Evolutionary conservation across 1,139 yeast genomes (phyloP).

Genomic region (Saccharomycopsis phalli): DNA sequence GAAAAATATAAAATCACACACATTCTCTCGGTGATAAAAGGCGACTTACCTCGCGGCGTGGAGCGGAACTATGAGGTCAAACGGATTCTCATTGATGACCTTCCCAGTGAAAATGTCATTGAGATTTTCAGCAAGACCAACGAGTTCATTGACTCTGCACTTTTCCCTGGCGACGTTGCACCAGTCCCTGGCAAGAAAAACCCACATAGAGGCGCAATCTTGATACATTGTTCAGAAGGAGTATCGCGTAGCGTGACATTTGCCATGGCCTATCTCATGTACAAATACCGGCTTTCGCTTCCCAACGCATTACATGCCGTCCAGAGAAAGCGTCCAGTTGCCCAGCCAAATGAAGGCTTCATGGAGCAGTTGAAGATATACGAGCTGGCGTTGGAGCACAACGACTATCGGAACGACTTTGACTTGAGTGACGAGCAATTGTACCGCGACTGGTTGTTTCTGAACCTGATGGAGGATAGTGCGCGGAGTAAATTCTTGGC

Average conservation of each 20-base stretch:
- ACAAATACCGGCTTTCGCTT: slow-evolving; percentile 48
- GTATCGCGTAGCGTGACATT: slow-evolving; percentile 72
- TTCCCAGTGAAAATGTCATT: slow-evolving; percentile 50
- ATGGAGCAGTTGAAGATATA: slow-evolving; percentile 60
- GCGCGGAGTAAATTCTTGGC: slow-evolving; percentile 27
- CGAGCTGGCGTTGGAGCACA: slow-evolving; percentile 30
- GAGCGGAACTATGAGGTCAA: slow-evolving; percentile 42
- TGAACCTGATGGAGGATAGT: slow-evolving; percentile 30
- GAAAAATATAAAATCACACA: slow-evolving; percentile 49
- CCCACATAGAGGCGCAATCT: slow-evolving; percentile 37
- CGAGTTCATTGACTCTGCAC: slow-evolving; percentile 56
- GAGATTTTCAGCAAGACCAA: slow-evolving; percentile 52
- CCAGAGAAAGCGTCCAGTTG: slow-evolving; percentile 45
- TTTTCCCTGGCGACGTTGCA: slow-evolving; percentile 34
- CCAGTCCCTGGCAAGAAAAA: slow-evolving; percentile 28
- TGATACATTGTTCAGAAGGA: slow-evolving; percentile 81
- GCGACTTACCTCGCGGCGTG: slow-evolving; percentile 47
- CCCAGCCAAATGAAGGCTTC: slow-evolving; percentile 75
- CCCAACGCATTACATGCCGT: slow-evolving; percentile 67
- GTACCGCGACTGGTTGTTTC: slow-evolving; percentile 46
- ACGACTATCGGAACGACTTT: slow-evolving; percentile 10
- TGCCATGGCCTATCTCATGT: slow-evolving; percentile 72
- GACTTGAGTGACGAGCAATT: slow-evolving; percentile 26
- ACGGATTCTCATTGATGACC: slow-evolving; percentile 65
- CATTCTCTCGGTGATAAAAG: slow-evolving; percentile 60